phyloP scores from a whole-genome alignment of 2,329 filamentous ascomycete genomes.

The Aschersonia sp. region DNA sequence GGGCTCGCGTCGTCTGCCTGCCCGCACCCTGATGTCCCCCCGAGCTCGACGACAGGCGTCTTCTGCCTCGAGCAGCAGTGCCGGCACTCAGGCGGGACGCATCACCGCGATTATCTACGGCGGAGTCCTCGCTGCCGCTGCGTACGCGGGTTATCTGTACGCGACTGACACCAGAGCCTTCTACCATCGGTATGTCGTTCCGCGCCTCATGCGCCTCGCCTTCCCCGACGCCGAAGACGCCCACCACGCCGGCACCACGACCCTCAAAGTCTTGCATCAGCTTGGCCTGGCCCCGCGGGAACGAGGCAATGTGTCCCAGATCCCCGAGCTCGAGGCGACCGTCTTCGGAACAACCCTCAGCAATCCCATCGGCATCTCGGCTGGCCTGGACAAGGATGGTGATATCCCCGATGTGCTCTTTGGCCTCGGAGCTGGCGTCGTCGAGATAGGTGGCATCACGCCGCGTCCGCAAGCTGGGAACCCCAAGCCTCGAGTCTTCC shows the following conservation, averaged over 20 bases:
- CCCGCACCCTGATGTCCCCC: background rate
- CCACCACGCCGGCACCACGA: conserved; percentile 63
- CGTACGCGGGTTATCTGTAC: conserved; percentile 47
- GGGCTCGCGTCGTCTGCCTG: background rate
- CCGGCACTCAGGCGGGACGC: conserved; percentile 12
- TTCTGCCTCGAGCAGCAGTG: conserved; percentile 15
- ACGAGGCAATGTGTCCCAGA: conserved; percentile 33
- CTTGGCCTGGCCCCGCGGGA: conserved; percentile 73
- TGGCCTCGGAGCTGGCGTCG: conserved; percentile 68
- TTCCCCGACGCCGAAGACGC: conserved; percentile 77
- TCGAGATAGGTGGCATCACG: conserved; percentile 87
- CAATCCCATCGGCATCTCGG: conserved; percentile 91
- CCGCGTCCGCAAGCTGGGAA: conserved; percentile 82
- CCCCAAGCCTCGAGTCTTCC: conserved; percentile 74
- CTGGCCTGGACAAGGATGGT: conserved; percentile 86
- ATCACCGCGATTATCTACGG: conserved; percentile 24
- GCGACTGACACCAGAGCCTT: conserved; percentile 62
- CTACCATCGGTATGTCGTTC: conserved; percentile 51
- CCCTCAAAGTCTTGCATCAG: conserved; percentile 57
- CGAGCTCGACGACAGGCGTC: background rate
- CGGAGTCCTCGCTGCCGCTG: conserved; percentile 23
- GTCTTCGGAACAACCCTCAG: conserved; percentile 66
- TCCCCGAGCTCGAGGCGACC: conserved; percentile 18
- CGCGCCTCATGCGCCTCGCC: conserved; percentile 48
- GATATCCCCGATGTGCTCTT: conserved; percentile 78